Evolutionary conservation across 257 asterid species (phyloP), one percentile per base, ranked within the genome.

Genomic region (Nicotiana undulata): DNA sequence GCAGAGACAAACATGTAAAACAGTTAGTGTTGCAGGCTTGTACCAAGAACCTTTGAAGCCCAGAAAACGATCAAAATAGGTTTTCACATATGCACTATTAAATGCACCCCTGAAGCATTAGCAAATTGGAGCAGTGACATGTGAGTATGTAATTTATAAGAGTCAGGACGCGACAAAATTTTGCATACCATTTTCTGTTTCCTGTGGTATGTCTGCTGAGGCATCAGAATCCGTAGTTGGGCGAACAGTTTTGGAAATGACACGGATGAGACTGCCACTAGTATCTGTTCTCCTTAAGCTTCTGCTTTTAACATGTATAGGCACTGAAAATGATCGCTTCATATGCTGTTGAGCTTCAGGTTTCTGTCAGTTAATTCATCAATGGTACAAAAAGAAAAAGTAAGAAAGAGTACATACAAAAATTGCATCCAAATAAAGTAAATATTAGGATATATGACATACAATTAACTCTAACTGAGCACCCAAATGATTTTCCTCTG

Each of bases 321-420:
- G 99, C 80, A 95, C 99, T 75, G 99, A 95, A 75, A 90, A 86
- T 18, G 98, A 93, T 53, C 99, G 97, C 26, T 83, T 86, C 89
- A 93, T 93, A 63, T 82, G 81, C 75, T 87, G 89, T 84, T 84
- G 86, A 74, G 83, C 90, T 85, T 88, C 93, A 70, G 85, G 67
- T 85, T 86, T 88, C 98, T 91, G 91, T 67, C 53, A 6, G 49
- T 59, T 84, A 85, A 84, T 76, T 85, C 81, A 59, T 34, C 68
- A 65, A 79, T 68, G 77, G 83, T n/a, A 75, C 87, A 81, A 79
- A 37, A 70, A 32, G 44, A 80, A n/a, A 9, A 11, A 44, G 44
- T 31, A 51, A 24, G 52, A 60, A 56, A 9, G 72, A 76, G 55
- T 58, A 64, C 68, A 77, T 52, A 60, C 59, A 46, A 70, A 34